Evolutionary conservation across 352 stramenopile genomes (phyloP), one percentile per base, ranked within the genome.

Genomic region (Globisporangium alternatum): DNA sequence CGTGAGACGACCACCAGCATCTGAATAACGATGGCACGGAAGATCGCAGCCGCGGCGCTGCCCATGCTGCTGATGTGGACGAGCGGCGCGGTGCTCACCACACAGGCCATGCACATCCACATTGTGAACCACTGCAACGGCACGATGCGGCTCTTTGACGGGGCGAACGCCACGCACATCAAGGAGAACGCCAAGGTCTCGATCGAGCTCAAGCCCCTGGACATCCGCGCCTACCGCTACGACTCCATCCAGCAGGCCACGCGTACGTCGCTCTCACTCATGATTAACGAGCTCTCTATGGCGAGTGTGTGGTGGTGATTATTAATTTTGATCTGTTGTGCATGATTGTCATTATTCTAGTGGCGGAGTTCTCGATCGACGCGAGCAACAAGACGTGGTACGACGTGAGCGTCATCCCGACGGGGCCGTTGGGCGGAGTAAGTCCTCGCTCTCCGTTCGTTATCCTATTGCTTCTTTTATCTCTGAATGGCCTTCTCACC

Each of bases 381-480:
- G 28, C 15, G 2, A 59, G 54, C 5, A 71, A 69, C 55, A 76
- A 62, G 37, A 72, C 70, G 22, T 81, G 71, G 76, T 83, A 74
- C 39, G 76, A 81, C 58, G 74, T 81, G 56, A 76, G 66, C 55
- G 76, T 80, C 53, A 81, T 83, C 44, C 76, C 76, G 8, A 74
- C 68, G 2, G 73, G 76, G 0, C 37, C 62, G 3, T 13, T 62
- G 4, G 44, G 64, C 48, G 73, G 70, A 0, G 75, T 83, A 79
- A 47, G 75, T 69, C 6, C 56, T 21, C 4, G 21, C 13, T 17
- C 37, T 0, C 43, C 28, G 25, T 52, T 13, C 37, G 44, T 55
- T 9, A 49, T 35, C 22, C 8, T 2, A 22, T 5, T 48, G 43
- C 19, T 28, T 28, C 19, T 48, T 17, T 2, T 25, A 48, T 19